Conservation (phyloP, 2,329 filamentous ascomycete species). For the Fusarium sp. region DNA sequence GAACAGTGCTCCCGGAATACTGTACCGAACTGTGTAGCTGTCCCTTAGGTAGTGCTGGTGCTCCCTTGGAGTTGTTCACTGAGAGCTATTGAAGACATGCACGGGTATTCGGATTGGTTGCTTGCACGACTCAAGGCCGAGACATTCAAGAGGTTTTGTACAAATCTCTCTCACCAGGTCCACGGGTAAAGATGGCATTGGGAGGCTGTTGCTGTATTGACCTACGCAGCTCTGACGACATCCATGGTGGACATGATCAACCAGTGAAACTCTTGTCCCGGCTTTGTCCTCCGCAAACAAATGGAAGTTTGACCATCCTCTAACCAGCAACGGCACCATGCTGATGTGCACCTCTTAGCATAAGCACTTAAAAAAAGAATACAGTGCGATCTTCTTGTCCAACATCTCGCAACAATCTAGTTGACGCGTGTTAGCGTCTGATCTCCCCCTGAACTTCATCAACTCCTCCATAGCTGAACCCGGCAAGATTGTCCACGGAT, state of each 20-base stretch:
- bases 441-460: slow-evolving; percentile 5
- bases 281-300: not conserved
- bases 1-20: slow-evolving; percentile 8
- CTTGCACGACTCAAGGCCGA: not conserved
- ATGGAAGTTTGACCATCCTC: not conserved
- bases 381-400: slow-evolving; percentile 2
- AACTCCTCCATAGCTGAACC: not conserved
- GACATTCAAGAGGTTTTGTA: slow-evolving; percentile 8
- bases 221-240: not conserved
- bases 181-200: not conserved
- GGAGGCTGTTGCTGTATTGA: not conserved
- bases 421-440: slow-evolving; percentile 13
- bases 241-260: not conserved
- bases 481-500: not conserved
- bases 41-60: not conserved
- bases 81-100: slow-evolving; percentile 11
- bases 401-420: not conserved
- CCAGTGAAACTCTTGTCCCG: not conserved
- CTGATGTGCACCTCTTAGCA: not conserved
- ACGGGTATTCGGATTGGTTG: slow-evolving; percentile 16
- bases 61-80: slow-evolving; percentile 24
- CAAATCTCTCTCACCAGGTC: not conserved
- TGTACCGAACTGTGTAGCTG: slow-evolving; percentile 10
- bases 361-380: not conserved
- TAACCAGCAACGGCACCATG: not conserved